These are phyloP conservation scores for Proteromonas lacertae DNA, from an alignment of 352 stramenopile species.

Conservation along the genomic window DNA sequence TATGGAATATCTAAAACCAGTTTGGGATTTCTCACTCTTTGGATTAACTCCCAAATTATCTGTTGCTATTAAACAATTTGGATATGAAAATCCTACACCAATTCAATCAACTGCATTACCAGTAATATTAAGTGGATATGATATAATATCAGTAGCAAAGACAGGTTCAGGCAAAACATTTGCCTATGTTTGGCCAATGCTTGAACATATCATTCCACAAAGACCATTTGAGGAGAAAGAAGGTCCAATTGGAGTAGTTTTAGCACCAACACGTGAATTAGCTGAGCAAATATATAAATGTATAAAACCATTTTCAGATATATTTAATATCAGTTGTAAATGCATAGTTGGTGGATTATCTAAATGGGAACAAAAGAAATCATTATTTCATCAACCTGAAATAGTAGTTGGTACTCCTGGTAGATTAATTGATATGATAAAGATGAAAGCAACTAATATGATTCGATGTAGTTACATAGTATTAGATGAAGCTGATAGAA, in stretches of 20 bases:
- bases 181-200: conserved; percentile 82
- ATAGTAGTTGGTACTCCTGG: conserved; percentile 60
- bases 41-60: no score
- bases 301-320: conserved; percentile 33
- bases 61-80: no score
- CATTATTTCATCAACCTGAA: conserved; percentile 35
- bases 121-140: conserved; percentile 73
- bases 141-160: conserved; percentile 90
- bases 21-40: no score
- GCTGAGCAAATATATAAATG: conserved; percentile 74
- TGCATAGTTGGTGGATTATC: conserved; percentile 77
- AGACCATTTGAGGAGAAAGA: no score
- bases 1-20: no score
- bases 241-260: conserved; percentile 49
- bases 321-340: conserved; percentile 27
- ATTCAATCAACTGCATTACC: conserved; percentile 80
- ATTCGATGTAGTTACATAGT: neutral
- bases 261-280: conserved; percentile 83
- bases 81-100: conserved; percentile 9
- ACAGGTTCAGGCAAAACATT: conserved; percentile 88
- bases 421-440: conserved; percentile 87
- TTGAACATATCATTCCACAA: conserved; percentile 99
- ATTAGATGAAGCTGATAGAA: conserved; percentile 1
- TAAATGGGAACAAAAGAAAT: conserved; percentile 54
- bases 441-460: conserved; percentile 22